Conservation (phyloP, 2,329 filamentous ascomycete genomes). For the Colletotrichum lindemuthianum region DNA sequence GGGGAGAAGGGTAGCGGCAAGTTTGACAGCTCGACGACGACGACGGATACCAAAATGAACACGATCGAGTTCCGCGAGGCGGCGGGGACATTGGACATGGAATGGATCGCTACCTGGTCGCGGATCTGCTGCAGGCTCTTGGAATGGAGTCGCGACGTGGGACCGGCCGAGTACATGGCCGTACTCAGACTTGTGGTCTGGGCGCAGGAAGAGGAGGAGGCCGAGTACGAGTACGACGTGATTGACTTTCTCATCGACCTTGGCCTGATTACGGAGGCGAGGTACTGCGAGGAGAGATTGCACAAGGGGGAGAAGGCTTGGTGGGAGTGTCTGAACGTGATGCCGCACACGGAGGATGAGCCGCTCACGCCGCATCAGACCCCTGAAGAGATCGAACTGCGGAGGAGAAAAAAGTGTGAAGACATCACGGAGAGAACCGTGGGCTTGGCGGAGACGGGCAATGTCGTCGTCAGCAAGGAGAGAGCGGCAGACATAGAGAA, state of each 20-base stretch:
- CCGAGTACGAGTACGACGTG: slow-evolving; percentile 50
- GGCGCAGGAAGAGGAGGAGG: slow-evolving; percentile 37
- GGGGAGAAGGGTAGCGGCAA: neutral
- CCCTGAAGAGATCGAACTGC: too few relatives aligned
- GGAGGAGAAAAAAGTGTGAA: too few relatives aligned
- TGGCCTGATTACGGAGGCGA: slow-evolving; percentile 44
- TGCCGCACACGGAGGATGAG: neutral
- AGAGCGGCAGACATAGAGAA: too few relatives aligned
- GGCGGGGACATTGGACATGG: slow-evolving; percentile 45
- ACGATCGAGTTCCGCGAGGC: slow-evolving; percentile 53
- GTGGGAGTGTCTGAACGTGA: slow-evolving; percentile 39
- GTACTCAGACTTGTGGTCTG: slow-evolving; percentile 40
- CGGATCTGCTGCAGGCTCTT: slow-evolving; percentile 46
- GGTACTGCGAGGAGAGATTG: slow-evolving; percentile 41
- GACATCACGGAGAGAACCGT: too few relatives aligned
- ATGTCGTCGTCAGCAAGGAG: too few relatives aligned
- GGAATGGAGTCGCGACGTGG: slow-evolving; percentile 41
- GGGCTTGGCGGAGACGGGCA: too few relatives aligned
- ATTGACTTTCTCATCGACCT: slow-evolving; percentile 49
- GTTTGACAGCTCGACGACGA: neutral
- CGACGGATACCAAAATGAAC: neutral
- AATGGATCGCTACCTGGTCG: slow-evolving; percentile 48
- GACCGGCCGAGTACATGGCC: slow-evolving; percentile 43
- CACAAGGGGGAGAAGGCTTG: slow-evolving; percentile 39
- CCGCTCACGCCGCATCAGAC: too few relatives aligned